Conservation (phyloP, 495 filamentous ascomycete species). For the Daldinia loculata region DNA sequence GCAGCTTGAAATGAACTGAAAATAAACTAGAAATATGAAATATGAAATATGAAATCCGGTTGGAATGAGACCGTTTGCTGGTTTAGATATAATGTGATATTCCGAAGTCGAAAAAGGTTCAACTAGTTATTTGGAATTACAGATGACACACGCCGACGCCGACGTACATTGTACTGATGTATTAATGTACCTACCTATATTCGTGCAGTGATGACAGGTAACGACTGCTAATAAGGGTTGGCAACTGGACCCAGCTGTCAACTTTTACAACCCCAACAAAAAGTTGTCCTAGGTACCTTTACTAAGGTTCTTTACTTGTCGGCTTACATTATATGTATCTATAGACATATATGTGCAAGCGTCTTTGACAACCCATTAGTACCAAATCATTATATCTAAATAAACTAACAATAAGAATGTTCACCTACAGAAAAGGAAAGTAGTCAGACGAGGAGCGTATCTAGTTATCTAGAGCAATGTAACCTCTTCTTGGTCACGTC, state of each 20-base stretch:
- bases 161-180: neutral
- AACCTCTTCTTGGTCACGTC: constrained; percentile 25
- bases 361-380: too few relatives aligned
- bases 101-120: neutral
- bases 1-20: neutral
- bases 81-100: neutral
- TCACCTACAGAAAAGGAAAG: neutral
- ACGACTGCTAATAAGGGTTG: neutral
- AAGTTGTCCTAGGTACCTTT: too few relatives aligned
- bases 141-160: constrained; percentile 4
- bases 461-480: constrained; percentile 8
- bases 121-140: neutral
- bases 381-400: too few relatives aligned
- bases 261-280: neutral
- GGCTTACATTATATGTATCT: too few relatives aligned
- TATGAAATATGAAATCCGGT: neutral
- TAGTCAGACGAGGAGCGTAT: neutral
- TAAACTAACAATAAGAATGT: neutral
- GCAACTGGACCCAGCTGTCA: neutral
- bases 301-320: too few relatives aligned
- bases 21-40: neutral
- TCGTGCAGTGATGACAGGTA: too few relatives aligned
- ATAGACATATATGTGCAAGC: too few relatives aligned
- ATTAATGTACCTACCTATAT: neutral
- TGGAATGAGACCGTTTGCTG: neutral